Base-by-base conservation (phyloP, 495 filamentous ascomycete genomes). In the Penicillium cataractarum region DNA sequence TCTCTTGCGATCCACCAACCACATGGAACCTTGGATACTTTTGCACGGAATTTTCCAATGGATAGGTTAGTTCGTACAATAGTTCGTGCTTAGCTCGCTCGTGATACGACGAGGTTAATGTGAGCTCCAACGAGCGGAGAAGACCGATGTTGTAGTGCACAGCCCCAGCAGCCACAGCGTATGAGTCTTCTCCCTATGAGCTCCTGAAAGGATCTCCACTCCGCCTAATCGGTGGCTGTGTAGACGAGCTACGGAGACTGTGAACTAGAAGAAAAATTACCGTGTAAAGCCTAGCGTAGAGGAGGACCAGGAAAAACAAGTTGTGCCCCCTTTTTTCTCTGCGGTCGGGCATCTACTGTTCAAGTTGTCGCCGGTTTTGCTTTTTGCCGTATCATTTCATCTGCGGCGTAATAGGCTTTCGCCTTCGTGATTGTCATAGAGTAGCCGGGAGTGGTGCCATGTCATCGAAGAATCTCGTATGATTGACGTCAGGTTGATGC, bases 401-500 rank as follows among this genome's bases (percentile, higher is more conserved):
- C 51, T 54, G 51, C 32, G 31, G 51, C 51, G 51, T 17, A 54
- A 35, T 19, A 21, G 19, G 10, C 9, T 15, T 54, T 32, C 3
- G 21, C 40, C 40, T 46, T 22, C 17, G 37, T 35, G 29, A 37
- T 21, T 10, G 57, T 24, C 19, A 12, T 17, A 33, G 15, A 24
- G 54, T 15, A 61, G 44, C 13, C 9, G 51, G 13, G 54, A 42
- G 54, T 60, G 58, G 49, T 54, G 58, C 58, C 58, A 60, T 60
- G 58, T 60, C 58, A 54, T 60, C 60, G 24, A 44, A n/a, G n/a
- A 29, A 31, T 24, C 13, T 37, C 54, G 49, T 58, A 52, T 33
- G 21, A 46, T 60, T 73, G 71, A 73, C 71, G 71, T 73, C 71
- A 73, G 53, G 57, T 53, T 71, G 68, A 73, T 71, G 68, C 44